phyloP scores from a whole-genome alignment of 805 yeast species.

The Yarrowia phangngaensis region DNA sequence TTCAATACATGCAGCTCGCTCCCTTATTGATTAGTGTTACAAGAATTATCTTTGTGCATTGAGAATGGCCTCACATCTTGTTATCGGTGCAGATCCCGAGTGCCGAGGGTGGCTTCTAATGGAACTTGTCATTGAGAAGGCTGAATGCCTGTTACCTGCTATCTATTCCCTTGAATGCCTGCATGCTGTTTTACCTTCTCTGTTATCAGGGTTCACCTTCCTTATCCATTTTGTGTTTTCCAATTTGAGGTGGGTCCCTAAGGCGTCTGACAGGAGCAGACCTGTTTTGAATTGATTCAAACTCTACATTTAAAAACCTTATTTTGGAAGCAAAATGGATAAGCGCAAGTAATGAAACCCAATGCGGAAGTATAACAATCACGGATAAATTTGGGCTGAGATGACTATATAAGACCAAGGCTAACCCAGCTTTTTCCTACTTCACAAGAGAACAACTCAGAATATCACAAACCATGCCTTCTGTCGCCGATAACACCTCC shows the following conservation, averaged over 20 bases:
- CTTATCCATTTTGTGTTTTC: conserved; percentile 1
- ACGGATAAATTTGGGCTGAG: conserved; percentile 24
- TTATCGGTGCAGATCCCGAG: conserved; percentile 27
- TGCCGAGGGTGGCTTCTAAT: conserved; percentile 26
- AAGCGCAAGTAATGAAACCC: conserved; percentile 27
- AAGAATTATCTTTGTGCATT: conserved; percentile 24
- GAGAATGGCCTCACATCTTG: conserved; percentile 26
- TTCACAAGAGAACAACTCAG: conserved; percentile 18
- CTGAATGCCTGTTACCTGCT: too few relatives aligned
- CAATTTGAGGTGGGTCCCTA: conserved; percentile 24
- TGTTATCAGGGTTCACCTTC: background rate
- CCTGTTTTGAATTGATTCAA: conserved; percentile 14
- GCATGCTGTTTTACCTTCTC: too few relatives aligned
- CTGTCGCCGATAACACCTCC: conserved; percentile 26
- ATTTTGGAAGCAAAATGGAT: conserved; percentile 25
- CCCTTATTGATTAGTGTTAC: conserved; percentile 25
- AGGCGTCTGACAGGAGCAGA: conserved; percentile 23
- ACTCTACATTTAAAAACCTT: conserved; percentile 22
- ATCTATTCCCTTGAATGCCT: too few relatives aligned
- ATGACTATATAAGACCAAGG: conserved; percentile 20
- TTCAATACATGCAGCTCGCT: conserved; percentile 24
- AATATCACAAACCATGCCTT: conserved; percentile 24
- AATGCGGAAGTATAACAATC: conserved; percentile 24
- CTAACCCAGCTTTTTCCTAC: conserved; percentile 24
- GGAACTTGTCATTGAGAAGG: too few relatives aligned